phyloP scores from a whole-genome alignment of 2,329 filamentous ascomycete genomes.

The Ophiostoma himal-ulmi region DNA sequence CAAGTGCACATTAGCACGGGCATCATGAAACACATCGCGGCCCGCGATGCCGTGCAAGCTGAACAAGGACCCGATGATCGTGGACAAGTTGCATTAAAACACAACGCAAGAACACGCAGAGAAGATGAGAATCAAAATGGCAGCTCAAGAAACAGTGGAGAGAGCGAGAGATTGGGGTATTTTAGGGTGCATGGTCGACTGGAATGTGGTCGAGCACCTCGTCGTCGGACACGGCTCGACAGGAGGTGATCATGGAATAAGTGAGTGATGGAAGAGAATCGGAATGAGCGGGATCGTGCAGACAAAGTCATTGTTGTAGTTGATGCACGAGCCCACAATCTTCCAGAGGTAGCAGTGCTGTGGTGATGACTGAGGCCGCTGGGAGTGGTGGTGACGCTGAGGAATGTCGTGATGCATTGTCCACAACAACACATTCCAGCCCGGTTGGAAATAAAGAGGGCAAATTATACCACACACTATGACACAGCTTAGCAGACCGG shows the following conservation, averaged over 20 bases:
- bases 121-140: neutral
- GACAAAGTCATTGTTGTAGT: neutral
- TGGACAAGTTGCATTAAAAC: neutral
- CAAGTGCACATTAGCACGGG: neutral
- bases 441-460: neutral
- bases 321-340: neutral
- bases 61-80: neutral
- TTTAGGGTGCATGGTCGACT: neutral
- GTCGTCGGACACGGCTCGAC: neutral
- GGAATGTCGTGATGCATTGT: conserved; percentile 24
- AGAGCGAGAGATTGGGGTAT: neutral
- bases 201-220: neutral
- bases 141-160: neutral
- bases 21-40: conserved; percentile 2
- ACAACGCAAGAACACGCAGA: neutral
- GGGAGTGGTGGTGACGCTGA: neutral
- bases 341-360: neutral
- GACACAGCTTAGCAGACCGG: neutral
- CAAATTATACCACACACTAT: neutral
- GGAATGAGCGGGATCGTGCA: neutral
- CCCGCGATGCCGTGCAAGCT: neutral
- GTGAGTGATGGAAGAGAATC: neutral
- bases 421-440: conserved; percentile 31
- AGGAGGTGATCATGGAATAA: neutral
- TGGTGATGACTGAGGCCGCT: neutral